Conservation (phyloP, 2,329 filamentous ascomycete species). For the Pestalotiopsis sp. region DNA sequence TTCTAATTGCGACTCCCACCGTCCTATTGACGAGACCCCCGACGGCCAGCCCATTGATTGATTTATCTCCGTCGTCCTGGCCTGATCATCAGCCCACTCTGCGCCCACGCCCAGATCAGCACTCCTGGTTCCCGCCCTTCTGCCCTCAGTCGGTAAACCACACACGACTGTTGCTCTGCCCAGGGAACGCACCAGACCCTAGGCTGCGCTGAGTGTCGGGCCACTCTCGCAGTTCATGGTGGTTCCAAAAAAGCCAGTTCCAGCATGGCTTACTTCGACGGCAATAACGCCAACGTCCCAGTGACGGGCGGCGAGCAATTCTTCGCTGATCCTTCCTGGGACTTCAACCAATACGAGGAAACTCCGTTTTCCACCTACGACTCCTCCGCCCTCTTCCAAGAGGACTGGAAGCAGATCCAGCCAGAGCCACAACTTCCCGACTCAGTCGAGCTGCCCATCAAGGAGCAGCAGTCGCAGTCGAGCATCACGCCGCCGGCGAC, state of each 20-base stretch:
- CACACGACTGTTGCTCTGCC: constrained; percentile 2
- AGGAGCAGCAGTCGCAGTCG: constrained; percentile 24
- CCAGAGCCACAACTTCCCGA: constrained; percentile 16
- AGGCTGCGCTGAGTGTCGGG: constrained; percentile 5
- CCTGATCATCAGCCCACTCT: constrained; percentile 18
- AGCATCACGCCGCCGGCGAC: constrained; percentile 35
- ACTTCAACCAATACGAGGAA: constrained; percentile 51
- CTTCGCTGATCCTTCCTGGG: constrained; percentile 47
- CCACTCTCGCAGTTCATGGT: constrained; percentile 16
- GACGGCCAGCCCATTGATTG: constrained; percentile 5
- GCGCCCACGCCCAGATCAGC: neutral
- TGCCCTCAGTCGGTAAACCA: constrained; percentile 4
- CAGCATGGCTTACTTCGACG: constrained; percentile 31
- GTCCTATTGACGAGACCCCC: neutral
- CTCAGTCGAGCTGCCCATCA: constrained; percentile 29
- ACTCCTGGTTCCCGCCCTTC: constrained; percentile 17
- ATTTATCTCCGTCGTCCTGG: constrained; percentile 12
- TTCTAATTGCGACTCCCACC: constrained; percentile 1
- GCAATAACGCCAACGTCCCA: constrained; percentile 28
- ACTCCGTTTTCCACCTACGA: constrained; percentile 51
- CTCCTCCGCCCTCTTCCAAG: constrained; percentile 35
- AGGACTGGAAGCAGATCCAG: constrained; percentile 31
- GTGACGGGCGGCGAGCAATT: constrained; percentile 28
- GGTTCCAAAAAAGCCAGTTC: constrained; percentile 11
- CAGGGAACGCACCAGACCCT: constrained; percentile 9